Evolutionary conservation across 805 yeast genomes (phyloP).

Genomic region (Lachancea nothofagi): DNA sequence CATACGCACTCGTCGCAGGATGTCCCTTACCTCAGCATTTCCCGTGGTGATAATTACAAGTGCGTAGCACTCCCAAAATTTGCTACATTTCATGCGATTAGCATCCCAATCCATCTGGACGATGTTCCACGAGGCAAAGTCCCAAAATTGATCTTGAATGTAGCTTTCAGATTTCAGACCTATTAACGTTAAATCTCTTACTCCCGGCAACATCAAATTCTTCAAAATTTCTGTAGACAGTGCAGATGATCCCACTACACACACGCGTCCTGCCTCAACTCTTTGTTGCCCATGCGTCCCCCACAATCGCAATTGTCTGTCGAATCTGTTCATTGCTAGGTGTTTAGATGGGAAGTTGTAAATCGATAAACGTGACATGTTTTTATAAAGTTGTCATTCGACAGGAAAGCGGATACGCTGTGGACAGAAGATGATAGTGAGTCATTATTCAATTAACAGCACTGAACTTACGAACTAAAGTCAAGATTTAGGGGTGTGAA

Average conservation of each 20-base stretch:
- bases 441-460: no score
- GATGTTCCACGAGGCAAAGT: neutral
- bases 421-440: no score
- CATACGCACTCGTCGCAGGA: slow-evolving; percentile 16
- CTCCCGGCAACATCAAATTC: slow-evolving; percentile 71
- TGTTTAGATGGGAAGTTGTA: neutral
- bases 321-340: slow-evolving; percentile 46
- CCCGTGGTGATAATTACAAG: slow-evolving; percentile 40
- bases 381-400: no score
- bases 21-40: slow-evolving; percentile 26
- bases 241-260: slow-evolving; percentile 53
- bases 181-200: slow-evolving; percentile 59
- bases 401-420: no score
- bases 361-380: no score
- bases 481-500: no score
- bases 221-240: slow-evolving; percentile 66
- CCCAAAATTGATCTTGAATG: neutral
- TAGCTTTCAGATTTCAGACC: slow-evolving; percentile 11
- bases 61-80: slow-evolving; percentile 45
- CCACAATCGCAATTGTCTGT: slow-evolving; percentile 88
- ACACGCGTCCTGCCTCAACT: slow-evolving; percentile 52
- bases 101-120: slow-evolving; percentile 2
- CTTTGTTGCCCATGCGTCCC: slow-evolving; percentile 65
- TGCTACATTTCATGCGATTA: neutral
- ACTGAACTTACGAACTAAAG: no score